A percentile compares a stretch with the other conserved stretches of the same genome.
phyloP scores from a whole-genome alignment of 768 basidiomycete species.

The Auricularia auricula-judae region DNA sequence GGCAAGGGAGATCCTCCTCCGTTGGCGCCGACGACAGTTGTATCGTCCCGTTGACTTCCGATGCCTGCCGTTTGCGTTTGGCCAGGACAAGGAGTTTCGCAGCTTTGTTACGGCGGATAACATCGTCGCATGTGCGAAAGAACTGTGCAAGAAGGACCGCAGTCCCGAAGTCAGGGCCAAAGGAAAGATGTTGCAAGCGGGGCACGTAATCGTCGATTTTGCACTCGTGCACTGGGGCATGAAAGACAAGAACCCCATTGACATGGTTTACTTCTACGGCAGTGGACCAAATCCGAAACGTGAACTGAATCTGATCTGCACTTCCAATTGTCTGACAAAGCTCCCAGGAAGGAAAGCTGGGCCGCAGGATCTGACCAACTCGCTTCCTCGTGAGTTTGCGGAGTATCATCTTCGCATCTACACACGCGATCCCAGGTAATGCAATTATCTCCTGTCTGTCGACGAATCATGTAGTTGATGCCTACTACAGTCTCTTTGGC shows the following conservation, averaged over 20 bases:
- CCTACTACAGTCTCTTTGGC: slow-evolving; percentile 33
- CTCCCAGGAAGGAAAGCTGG: slow-evolving; percentile 32
- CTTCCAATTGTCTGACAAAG: background rate
- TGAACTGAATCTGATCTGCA: slow-evolving; percentile 3
- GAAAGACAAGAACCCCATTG: slow-evolving; percentile 56
- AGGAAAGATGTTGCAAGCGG: slow-evolving; percentile 25
- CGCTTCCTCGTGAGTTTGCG: slow-evolving; percentile 55
- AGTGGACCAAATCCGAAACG: slow-evolving; percentile 42
- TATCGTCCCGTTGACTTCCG: slow-evolving; percentile 64
- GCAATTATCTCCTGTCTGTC: background rate
- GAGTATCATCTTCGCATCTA: slow-evolving; percentile 63
- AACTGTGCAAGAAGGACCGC: slow-evolving; percentile 1
- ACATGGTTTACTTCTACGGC: slow-evolving; percentile 61
- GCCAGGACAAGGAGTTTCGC: slow-evolving; percentile 14
- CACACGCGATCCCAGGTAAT: slow-evolving; percentile 44
- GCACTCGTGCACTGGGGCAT: slow-evolving; percentile 69
- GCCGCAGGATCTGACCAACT: slow-evolving; percentile 48
- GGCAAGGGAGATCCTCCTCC: slow-evolving; percentile 49
- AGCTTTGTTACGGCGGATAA: slow-evolving; percentile 23
- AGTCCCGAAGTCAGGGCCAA: slow-evolving; percentile 11
- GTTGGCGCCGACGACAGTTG: slow-evolving; percentile 51
- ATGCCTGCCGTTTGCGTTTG: slow-evolving; percentile 27
- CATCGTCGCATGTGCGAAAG: slow-evolving; percentile 34
- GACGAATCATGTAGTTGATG: background rate
- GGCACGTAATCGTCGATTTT: slow-evolving; percentile 55